Evolutionary conservation across 2,329 filamentous ascomycete species (phyloP).

Genomic region (Ophiostoma ulmi): DNA sequence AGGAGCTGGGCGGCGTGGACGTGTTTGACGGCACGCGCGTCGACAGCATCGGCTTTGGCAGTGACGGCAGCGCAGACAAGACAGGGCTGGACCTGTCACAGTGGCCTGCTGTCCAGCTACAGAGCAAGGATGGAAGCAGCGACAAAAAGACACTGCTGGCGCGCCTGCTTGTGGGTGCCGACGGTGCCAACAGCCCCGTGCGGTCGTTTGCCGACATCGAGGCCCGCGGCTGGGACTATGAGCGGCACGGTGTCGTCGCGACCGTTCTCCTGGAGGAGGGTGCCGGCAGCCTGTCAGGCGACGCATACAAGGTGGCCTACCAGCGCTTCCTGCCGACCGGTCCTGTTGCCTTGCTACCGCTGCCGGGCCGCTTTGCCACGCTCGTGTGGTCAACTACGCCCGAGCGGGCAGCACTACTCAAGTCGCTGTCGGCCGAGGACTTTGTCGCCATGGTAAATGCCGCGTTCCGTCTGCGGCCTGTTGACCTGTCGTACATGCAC

Average conservation of each 20-base stretch:
- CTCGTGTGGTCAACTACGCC: constrained; percentile 94
- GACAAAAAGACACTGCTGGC: constrained; percentile 59
- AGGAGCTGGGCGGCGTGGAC: constrained; percentile 62
- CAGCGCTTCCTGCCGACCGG: constrained; percentile 92
- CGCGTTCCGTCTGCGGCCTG: constrained; percentile 74
- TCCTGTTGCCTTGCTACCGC: constrained; percentile 82
- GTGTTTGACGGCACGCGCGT: constrained; percentile 75
- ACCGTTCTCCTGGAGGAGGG: constrained; percentile 67
- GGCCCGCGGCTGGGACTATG: constrained; percentile 89
- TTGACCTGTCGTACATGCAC: constrained; percentile 81
- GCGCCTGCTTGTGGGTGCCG: constrained; percentile 82
- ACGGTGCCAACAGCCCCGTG: constrained; percentile 92
- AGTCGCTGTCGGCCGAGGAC: constrained; percentile 64
- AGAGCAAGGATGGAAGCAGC: constrained; percentile 30
- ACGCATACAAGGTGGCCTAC: constrained; percentile 69
- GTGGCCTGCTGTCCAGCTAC: constrained; percentile 80
- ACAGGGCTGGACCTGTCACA: constrained; percentile 68
- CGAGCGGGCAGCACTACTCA: constrained; percentile 70
- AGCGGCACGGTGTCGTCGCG: constrained; percentile 83
- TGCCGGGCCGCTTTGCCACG: constrained; percentile 76
- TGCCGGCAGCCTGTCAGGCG: constrained; percentile 40
- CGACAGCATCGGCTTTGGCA: constrained; percentile 70
- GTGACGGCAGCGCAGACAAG: constrained; percentile 29
- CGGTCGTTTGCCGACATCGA: constrained; percentile 81
- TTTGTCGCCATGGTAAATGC: constrained; percentile 89